These are phyloP conservation scores for Ilex aquifolium DNA, from an alignment of 257 asterid species.

Conservation along the genomic window DNA sequence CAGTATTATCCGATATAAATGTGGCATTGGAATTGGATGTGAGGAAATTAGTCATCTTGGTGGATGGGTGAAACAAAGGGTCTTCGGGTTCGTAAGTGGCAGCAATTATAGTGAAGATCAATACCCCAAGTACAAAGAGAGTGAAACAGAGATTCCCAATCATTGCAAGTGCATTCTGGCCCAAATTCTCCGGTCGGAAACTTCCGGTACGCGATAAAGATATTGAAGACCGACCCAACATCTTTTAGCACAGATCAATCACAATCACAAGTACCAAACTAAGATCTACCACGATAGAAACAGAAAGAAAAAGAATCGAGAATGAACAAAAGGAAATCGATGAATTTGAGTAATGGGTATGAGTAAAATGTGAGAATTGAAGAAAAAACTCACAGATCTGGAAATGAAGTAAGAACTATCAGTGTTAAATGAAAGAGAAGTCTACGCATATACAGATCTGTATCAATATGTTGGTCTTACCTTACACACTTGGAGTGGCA, in stretches of 20 bases:
- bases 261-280: slow-evolving; percentile 1
- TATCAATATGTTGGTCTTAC: not conserved
- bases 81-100: slow-evolving; percentile 52
- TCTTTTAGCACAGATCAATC: slow-evolving; percentile 21
- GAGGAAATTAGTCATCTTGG: slow-evolving; percentile 65
- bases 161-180: slow-evolving; percentile 58
- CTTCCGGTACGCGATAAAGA: slow-evolving; percentile 35
- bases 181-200: slow-evolving; percentile 69
- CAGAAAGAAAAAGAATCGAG: not conserved
- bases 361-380: slow-evolving; percentile 4
- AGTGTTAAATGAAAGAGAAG: not conserved
- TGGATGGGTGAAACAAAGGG: slow-evolving; percentile 74
- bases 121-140: slow-evolving; percentile 47
- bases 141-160: slow-evolving; percentile 57
- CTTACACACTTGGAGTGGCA: not conserved
- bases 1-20: slow-evolving; percentile 59
- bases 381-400: slow-evolving; percentile 19
- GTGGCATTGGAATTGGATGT: slow-evolving; percentile 81
- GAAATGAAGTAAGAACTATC: not conserved
- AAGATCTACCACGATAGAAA: not conserved
- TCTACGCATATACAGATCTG: not conserved
- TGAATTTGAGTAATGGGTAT: slow-evolving; percentile 9
- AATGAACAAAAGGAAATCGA: not conserved
- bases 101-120: slow-evolving; percentile 61
- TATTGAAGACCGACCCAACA: slow-evolving; percentile 42